Conservation (phyloP, 345 rosid genomes). For the Combretum micranthum region DNA sequence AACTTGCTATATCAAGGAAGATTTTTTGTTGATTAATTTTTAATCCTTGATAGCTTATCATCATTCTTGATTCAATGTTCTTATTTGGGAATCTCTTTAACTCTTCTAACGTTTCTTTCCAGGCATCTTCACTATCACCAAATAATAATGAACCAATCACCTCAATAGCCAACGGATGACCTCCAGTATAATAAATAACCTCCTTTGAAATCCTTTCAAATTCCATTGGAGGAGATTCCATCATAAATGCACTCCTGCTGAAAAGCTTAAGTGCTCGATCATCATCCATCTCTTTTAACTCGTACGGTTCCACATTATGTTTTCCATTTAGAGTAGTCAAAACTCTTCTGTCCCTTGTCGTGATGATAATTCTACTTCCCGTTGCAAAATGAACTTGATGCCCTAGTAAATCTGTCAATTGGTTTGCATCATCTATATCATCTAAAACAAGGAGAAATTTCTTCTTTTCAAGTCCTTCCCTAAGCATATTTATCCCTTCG, state of each 20-base stretch:
- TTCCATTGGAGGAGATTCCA: background rate
- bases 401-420: background rate
- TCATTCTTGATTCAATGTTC: too few relatives aligned
- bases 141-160: too few relatives aligned
- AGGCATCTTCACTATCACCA: too few relatives aligned
- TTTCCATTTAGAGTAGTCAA: background rate
- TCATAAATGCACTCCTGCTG: background rate
- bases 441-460: conserved; percentile 2
- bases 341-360: background rate
- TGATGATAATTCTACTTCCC: background rate
- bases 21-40: too few relatives aligned
- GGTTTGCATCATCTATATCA: background rate
- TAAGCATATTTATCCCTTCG: background rate
- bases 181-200: background rate
- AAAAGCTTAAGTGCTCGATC: background rate
- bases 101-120: too few relatives aligned
- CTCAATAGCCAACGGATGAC: background rate
- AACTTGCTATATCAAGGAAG: too few relatives aligned
- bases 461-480: background rate
- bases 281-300: background rate
- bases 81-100: too few relatives aligned
- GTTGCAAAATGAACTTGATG: background rate
- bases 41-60: too few relatives aligned
- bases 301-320: background rate
- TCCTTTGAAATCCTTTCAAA: background rate